A percentile compares a stretch with the other conserved stretches of the same genome.
phyloP scores from a whole-genome alignment of 495 filamentous ascomycete genomes.

The Barbatosphaeria neglecta region DNA sequence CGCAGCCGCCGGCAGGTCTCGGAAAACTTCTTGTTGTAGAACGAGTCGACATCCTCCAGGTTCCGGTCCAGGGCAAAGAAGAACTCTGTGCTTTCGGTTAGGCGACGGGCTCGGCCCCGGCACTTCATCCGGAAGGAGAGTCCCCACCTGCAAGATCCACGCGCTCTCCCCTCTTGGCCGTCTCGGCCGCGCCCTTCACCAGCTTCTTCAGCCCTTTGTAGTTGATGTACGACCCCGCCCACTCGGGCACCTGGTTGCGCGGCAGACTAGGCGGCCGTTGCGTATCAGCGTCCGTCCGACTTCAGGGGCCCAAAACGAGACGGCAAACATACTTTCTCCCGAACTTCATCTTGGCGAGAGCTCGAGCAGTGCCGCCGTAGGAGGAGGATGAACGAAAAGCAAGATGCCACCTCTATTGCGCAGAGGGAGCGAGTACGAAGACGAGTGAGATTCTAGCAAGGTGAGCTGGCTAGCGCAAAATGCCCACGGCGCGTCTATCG shows the following conservation, averaged over 20 bases:
- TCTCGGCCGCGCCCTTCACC: slow-evolving; percentile 62
- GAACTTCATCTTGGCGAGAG: slow-evolving; percentile 64
- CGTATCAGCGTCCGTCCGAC: too few species aligned
- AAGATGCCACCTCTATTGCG: too few species aligned
- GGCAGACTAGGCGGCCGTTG: slow-evolving; percentile 47
- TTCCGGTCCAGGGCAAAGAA: slow-evolving; percentile 92
- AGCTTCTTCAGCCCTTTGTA: slow-evolving; percentile 95
- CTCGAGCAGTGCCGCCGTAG: slow-evolving; percentile 1
- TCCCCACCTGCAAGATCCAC: slow-evolving; percentile 62
- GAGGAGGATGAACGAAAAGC: too few species aligned
- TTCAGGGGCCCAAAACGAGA: too few species aligned
- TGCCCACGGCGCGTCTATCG: too few species aligned
- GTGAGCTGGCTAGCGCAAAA: too few species aligned
- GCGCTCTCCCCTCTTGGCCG: slow-evolving; percentile 53
- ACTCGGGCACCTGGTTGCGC: slow-evolving; percentile 93
- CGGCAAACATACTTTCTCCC: slow-evolving; percentile 59
- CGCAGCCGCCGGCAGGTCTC: slow-evolving; percentile 74
- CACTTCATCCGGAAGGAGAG: slow-evolving; percentile 9
- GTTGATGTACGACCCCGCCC: slow-evolving; percentile 85
- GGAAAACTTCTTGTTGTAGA: slow-evolving; percentile 89
- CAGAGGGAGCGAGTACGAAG: too few species aligned
- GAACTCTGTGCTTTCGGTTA: slow-evolving; percentile 54
- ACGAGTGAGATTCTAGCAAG: too few species aligned
- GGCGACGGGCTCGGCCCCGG: slow-evolving; percentile 6
- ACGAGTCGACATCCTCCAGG: slow-evolving; percentile 85